phyloP scores from a whole-genome alignment of 805 yeast species.

The Blastobotrys muscicola region DNA sequence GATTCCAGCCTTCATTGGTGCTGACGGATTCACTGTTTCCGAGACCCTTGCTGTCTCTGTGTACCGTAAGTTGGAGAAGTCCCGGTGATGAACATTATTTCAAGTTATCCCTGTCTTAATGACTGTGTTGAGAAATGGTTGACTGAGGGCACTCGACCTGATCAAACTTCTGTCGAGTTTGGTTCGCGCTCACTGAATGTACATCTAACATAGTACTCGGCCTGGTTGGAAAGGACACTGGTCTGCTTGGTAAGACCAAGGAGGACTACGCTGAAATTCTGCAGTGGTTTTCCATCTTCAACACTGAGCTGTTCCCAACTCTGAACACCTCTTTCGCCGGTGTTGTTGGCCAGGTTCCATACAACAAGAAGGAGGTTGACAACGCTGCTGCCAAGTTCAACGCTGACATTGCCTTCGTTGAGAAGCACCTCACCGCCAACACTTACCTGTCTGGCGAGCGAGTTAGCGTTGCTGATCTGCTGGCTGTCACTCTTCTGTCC shows the following conservation, averaged over 20 bases:
- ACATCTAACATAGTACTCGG: conserved; percentile 10
- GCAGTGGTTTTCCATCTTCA: conserved; percentile 71
- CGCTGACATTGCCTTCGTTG: conserved; percentile 36
- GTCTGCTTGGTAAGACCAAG: conserved; percentile 56
- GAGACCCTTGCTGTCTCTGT: conserved; percentile 55
- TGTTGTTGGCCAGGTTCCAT: conserved; percentile 54
- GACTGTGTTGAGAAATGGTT: conserved; percentile 9
- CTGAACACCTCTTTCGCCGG: conserved; percentile 47
- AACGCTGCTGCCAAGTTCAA: conserved; percentile 34
- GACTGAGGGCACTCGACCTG: background rate
- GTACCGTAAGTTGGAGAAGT: conserved; percentile 35
- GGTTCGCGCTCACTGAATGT: background rate
- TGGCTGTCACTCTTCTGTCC: conserved; percentile 38
- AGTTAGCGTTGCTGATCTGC: conserved; percentile 56
- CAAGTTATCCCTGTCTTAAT: conserved; percentile 38
- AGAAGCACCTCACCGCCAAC: conserved; percentile 47
- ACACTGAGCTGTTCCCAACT: conserved; percentile 50
- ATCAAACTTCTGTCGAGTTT: background rate
- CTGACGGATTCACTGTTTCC: conserved; percentile 53
- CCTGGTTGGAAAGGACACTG: conserved; percentile 24
- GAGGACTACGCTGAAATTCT: conserved; percentile 57
- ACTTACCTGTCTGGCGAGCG: conserved; percentile 67
- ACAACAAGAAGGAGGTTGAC: conserved; percentile 64
- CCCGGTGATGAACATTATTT: conserved; percentile 24
- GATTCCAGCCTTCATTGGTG: conserved; percentile 55